Percentiles rank a stretch among this genome's conserved stretches.
phyloP scores from a whole-genome alignment of 148 eudicot genomes.

The Rhododendron vialii region DNA sequence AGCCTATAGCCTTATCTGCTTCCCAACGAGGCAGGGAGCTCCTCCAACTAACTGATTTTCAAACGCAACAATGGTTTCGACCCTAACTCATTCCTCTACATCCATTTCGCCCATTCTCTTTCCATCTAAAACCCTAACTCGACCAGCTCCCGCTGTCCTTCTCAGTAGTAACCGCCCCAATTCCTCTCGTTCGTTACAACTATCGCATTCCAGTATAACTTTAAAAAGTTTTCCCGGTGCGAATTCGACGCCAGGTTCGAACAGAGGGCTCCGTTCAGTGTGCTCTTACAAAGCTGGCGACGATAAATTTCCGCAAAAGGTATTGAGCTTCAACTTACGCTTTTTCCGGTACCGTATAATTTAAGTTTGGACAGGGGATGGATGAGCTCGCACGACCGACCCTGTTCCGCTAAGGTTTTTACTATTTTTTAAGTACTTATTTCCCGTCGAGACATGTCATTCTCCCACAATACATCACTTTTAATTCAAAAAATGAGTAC shows the following conservation, averaged over 20 bases:
- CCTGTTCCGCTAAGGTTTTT: too few relatives aligned
- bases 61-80: not conserved
- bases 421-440: too few relatives aligned
- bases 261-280: constrained; percentile 17
- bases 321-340: not conserved
- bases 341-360: not conserved
- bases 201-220: constrained; percentile 3
- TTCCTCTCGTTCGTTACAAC: not conserved
- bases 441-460: too few relatives aligned
- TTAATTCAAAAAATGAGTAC: too few relatives aligned
- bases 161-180: not conserved
- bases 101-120: not conserved
- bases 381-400: too few relatives aligned
- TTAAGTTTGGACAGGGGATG: too few relatives aligned
- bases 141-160: not conserved
- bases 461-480: too few relatives aligned
- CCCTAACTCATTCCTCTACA: not conserved
- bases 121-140: constrained; percentile 19
- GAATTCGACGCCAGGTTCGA: not conserved
- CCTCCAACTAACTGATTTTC: not conserved
- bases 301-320: constrained; percentile 29
- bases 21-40: not conserved
- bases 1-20: not conserved
- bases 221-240: not conserved
- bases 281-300: constrained; percentile 30